Evolutionary conservation across 352 stramenopile species (phyloP).

Genomic region (Globisporangium paroecandrum): DNA sequence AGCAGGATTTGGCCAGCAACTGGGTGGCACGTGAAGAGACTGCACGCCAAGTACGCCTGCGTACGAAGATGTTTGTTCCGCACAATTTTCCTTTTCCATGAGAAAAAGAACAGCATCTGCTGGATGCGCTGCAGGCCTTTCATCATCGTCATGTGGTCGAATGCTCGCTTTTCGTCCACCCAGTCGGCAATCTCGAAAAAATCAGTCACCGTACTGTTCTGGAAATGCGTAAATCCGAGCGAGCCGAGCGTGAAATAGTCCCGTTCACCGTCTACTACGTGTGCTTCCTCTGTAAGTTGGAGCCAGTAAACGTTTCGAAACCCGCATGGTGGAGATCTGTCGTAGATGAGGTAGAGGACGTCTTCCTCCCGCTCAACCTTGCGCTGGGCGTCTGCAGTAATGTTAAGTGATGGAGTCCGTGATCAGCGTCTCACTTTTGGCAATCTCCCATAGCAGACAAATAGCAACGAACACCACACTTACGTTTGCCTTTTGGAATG

Average conservation of each 20-base stretch:
- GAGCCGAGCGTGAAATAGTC: conserved; percentile 62
- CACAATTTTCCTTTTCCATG: conserved; percentile 61
- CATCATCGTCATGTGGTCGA: conserved; percentile 74
- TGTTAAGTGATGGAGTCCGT: background rate
- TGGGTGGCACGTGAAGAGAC: conserved; percentile 48
- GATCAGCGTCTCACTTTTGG: conserved; percentile 3
- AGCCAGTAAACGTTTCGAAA: conserved; percentile 75
- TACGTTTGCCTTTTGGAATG: conserved; percentile 35
- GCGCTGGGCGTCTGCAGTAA: conserved; percentile 16
- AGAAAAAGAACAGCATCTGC: conserved; percentile 72
- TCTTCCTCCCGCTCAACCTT: conserved; percentile 42
- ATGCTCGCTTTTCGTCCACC: conserved; percentile 68
- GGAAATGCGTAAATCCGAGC: conserved; percentile 58
- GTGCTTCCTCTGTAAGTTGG: conserved; percentile 36
- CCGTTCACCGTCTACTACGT: conserved; percentile 19
- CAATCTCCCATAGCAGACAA: conserved; percentile 7
- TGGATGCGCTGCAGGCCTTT: conserved; percentile 56
- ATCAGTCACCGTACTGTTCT: conserved; percentile 34
- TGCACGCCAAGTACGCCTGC: conserved; percentile 34
- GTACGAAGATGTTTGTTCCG: conserved; percentile 36
- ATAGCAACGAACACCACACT: background rate
- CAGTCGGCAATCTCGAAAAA: conserved; percentile 50
- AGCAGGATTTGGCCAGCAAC: conserved; percentile 34
- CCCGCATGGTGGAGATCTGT: conserved; percentile 39
- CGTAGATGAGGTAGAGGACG: conserved; percentile 49